A percentile compares a stretch with the other conserved stretches of the same genome.
These are phyloP conservation scores for Phytophthora macrochlamydospora DNA, from an alignment of 352 stramenopile genomes.

Conservation along the genomic window DNA sequence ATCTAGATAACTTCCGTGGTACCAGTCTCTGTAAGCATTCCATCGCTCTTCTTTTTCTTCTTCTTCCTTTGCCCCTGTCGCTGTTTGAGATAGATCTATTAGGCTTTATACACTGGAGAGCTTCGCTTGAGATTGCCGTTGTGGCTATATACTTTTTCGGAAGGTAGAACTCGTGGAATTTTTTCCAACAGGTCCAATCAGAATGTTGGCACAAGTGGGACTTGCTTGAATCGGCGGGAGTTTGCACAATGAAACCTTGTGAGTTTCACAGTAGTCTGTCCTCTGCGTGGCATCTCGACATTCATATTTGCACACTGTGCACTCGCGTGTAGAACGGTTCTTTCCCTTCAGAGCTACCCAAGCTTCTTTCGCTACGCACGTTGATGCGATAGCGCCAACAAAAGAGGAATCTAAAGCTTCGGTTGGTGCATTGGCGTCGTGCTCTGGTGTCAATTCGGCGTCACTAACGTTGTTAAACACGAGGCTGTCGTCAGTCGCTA, in stretches of 20 bases:
- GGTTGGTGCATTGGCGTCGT: background rate
- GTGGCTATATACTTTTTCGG: background rate
- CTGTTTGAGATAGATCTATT: background rate
- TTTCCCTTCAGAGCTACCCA: background rate
- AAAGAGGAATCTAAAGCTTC: background rate
- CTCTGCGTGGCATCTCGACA: background rate
- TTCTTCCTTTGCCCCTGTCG: background rate
- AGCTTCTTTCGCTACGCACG: slow-evolving; percentile 6
- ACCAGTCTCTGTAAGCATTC: background rate
- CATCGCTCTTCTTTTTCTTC: background rate
- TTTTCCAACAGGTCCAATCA: background rate
- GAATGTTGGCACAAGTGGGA: background rate
- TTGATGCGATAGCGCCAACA: background rate
- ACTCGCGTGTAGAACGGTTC: background rate
- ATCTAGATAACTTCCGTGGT: background rate
- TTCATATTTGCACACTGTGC: slow-evolving; percentile 7
- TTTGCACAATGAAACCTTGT: background rate
- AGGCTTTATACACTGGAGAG: background rate
- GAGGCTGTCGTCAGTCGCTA: background rate
- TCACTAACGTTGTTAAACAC: background rate
- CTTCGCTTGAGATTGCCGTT: background rate
- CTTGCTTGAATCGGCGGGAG: background rate
- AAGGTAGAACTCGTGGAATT: background rate
- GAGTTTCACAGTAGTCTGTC: slow-evolving; percentile 12
- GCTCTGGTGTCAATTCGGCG: background rate